Conservation (phyloP, 768 basidiomycete genomes). For the Pleurotus cornucopiae region DNA sequence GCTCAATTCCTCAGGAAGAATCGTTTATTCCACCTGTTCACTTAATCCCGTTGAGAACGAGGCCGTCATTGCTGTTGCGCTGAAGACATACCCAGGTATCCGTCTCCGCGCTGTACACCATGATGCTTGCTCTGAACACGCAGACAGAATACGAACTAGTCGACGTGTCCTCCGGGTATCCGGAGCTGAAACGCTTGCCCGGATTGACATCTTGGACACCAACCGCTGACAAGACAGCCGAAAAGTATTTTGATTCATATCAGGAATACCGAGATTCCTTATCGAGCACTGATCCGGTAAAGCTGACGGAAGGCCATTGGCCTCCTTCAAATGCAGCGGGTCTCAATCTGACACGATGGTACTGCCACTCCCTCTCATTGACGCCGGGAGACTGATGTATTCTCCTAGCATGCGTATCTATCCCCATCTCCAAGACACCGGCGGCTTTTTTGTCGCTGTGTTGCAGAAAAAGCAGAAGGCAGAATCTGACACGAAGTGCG, state of each 20-base stretch:
- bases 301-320: slow-evolving; percentile 75
- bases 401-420: slow-evolving; percentile 75
- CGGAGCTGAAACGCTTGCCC: slow-evolving; percentile 67
- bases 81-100: slow-evolving; percentile 67
- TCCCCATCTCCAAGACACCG: slow-evolving; percentile 94
- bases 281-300: slow-evolving; percentile 44
- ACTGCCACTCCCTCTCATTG: slow-evolving; percentile 13
- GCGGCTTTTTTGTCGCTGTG: slow-evolving; percentile 95
- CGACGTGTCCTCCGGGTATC: slow-evolving; percentile 67
- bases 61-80: slow-evolving; percentile 84
- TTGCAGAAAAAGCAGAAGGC: slow-evolving; percentile 44
- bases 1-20: slow-evolving; percentile 72
- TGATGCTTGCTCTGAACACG: not conserved
- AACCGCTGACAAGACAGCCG: slow-evolving; percentile 50
- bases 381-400: not conserved
- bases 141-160: slow-evolving; percentile 68
- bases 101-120: not conserved
- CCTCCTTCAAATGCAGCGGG: slow-evolving; percentile 62
- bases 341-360: slow-evolving; percentile 75
- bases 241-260: slow-evolving; percentile 54
- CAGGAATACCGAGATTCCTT: slow-evolving; percentile 49
- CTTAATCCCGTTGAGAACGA: slow-evolving; percentile 98
- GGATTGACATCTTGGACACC: slow-evolving; percentile 82
- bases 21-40: slow-evolving; percentile 98
- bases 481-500: not conserved